phyloP scores from a whole-genome alignment of 1,284 basidiomycete species.

The Apiotrichum siamense region DNA sequence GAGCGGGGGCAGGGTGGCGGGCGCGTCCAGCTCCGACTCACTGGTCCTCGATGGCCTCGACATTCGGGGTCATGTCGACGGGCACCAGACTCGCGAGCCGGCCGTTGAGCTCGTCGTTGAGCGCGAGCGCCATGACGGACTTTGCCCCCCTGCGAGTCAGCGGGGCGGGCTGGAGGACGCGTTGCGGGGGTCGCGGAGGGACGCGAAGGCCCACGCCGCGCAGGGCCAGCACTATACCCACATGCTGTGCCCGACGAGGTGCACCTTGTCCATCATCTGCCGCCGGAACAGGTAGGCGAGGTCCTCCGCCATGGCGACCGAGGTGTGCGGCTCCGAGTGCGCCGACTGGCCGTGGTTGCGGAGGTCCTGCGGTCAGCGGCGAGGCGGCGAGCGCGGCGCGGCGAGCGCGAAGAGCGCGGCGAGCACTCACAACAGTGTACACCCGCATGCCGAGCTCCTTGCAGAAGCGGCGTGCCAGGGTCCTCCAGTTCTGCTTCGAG shows the following conservation, averaged over 20 bases:
- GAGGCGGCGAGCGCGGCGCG: no score
- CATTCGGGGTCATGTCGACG: slow-evolving; percentile 54
- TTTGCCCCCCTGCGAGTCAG: slow-evolving; percentile 51
- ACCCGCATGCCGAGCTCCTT: slow-evolving; percentile 49
- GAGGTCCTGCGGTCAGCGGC: slow-evolving; percentile 48
- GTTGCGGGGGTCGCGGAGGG: no score
- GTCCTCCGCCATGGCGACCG: slow-evolving; percentile 48
- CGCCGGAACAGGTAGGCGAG: slow-evolving; percentile 47
- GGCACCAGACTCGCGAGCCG: slow-evolving; percentile 48
- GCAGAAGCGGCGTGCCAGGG: slow-evolving; percentile 50
- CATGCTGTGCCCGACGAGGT: slow-evolving; percentile 55
- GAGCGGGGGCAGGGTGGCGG: not conserved
- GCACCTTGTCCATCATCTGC: slow-evolving; percentile 43
- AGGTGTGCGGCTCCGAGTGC: slow-evolving; percentile 50
- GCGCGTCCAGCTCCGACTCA: slow-evolving; percentile 20
- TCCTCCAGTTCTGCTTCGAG: slow-evolving; percentile 56
- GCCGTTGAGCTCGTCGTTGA: slow-evolving; percentile 43
- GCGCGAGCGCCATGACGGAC: slow-evolving; percentile 51
- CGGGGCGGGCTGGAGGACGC: no score
- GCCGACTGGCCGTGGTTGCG: slow-evolving; percentile 54
- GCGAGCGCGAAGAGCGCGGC: not conserved
- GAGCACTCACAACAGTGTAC: slow-evolving; percentile 48
- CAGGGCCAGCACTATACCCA: slow-evolving; percentile 28
- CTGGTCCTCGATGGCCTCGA: slow-evolving; percentile 52
- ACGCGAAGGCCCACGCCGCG: not conserved